Percentiles rank a stretch among this genome's conserved stretches.
These are phyloP conservation scores for Capsella bursapastoris DNA, from an alignment of 345 rosid genomes.

Conservation along the genomic window DNA sequence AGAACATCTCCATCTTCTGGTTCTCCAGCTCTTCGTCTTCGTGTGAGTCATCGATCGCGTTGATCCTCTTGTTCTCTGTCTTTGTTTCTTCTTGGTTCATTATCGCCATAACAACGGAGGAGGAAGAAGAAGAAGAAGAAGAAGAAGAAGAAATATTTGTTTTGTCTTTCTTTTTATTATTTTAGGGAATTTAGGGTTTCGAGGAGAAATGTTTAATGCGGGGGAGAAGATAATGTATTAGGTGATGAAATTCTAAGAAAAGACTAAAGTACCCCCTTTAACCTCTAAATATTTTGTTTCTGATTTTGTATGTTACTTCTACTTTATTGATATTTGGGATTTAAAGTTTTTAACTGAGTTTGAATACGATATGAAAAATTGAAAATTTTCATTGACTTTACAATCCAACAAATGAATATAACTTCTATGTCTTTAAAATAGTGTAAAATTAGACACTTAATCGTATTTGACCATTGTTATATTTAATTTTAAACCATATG, in stretches of 20 bases:
- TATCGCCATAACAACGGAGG: not conserved
- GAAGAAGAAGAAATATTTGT: not conserved
- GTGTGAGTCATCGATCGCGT: conserved; percentile 20
- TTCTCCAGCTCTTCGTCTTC: conserved; percentile 40
- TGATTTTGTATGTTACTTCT: no score
- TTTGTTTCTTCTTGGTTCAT: conserved; percentile 28
- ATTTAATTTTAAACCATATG: no score
- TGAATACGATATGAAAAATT: no score
- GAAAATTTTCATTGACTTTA: no score
- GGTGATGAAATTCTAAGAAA: not conserved
- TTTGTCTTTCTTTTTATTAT: not conserved
- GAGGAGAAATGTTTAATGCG: not conserved
- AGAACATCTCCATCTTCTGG: conserved; percentile 46
- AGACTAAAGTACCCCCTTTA: conserved; percentile 2
- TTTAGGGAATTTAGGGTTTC: not conserved
- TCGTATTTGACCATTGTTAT: no score
- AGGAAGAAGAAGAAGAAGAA: not conserved
- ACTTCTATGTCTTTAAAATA: no score
- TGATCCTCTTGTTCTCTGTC: conserved; percentile 31
- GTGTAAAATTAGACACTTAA: no score
- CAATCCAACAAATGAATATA: no score
- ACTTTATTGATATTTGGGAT: no score
- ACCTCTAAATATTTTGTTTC: no score
- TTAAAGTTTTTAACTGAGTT: no score
- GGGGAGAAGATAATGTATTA: conserved; percentile 18